Evolutionary conservation across 2,329 filamentous ascomycete species (phyloP).

Genomic region (Allantophomopsis lycopodina): DNA sequence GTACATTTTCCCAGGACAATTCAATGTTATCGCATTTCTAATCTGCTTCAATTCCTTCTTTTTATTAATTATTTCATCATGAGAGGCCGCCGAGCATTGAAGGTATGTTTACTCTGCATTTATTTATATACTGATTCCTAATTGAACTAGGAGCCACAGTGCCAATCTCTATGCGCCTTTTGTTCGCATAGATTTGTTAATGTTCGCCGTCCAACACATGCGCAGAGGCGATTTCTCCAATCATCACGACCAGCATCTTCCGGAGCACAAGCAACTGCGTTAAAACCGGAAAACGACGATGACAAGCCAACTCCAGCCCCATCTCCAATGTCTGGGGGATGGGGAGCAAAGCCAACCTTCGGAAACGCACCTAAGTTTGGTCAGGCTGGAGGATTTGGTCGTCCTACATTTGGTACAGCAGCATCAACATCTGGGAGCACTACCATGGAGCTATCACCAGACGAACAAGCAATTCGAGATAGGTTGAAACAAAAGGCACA

Average conservation of each 20-base stretch:
- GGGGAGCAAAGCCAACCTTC: neutral
- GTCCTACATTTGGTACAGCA: constrained; percentile 2
- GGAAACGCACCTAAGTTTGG: neutral
- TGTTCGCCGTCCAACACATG: constrained; percentile 13
- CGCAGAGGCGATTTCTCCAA: constrained; percentile 17
- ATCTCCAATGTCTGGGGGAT: neutral
- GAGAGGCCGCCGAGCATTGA: constrained; percentile 13
- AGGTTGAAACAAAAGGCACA: constrained; percentile 6
- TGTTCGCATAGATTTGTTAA: constrained; percentile 17
- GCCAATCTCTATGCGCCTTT: constrained; percentile 16
- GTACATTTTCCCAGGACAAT: no score
- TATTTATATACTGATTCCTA: neutral
- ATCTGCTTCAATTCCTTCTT: no score
- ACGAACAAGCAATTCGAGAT: constrained; percentile 14
- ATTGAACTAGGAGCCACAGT: constrained; percentile 10
- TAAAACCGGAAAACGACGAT: constrained; percentile 5
- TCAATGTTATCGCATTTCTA: no score
- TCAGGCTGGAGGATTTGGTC: constrained; percentile 6
- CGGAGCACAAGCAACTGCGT: constrained; percentile 8
- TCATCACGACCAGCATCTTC: constrained; percentile 13
- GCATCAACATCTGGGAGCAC: constrained; percentile 3
- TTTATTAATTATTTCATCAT: no score
- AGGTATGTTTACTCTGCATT: constrained; percentile 5
- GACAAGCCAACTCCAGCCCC: neutral
- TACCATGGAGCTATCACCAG: constrained; percentile 8